Evolutionary conservation across 2,329 filamentous ascomycete genomes (phyloP), one percentile per base, ranked within the genome.

Genomic region (Calonectria honghensis): DNA sequence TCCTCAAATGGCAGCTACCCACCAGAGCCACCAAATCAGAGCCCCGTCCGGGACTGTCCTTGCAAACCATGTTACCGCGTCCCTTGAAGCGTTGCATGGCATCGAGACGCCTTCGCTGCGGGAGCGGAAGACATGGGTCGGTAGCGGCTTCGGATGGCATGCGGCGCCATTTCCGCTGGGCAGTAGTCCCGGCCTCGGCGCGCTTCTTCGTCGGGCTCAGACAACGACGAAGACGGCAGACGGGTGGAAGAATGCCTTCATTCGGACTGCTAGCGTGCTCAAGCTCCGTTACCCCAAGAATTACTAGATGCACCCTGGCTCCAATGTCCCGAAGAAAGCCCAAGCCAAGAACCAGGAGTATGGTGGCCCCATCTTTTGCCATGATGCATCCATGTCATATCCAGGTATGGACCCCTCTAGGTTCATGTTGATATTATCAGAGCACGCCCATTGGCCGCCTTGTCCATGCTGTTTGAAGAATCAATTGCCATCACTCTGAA

Each of bases 381-480:
- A 76, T 72, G 59, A 59, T 76, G 48, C 69, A 77, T 71, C 39
- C 76, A 79, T 70, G 68, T 48, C 31, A 9, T 20, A 61, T 70
- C 76, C 74, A 72, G 66, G 64, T 41, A 14, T 50, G 51, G 32
- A 70, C 75, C 78, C 78, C 71, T 78, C 54, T 68, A 54, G 65
- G 54, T 66, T 52, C 41, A 32, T 61, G 51, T 32, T 67, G 70
- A 78, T 78, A 78, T 72, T 81, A 81, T 81, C 79, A 80, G 72
- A 76, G 31, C 66, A 39, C 45, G 24, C 72, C 68, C 37, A 81
- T 81, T 81, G 79, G 79, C 54, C 75, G 79, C 79, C 77, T 79
- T 78, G 78, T 68, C 75, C 76, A 73, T 76, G 52, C 69, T 71
- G 79, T 81, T 81, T 80, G 77, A 78, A 81, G 76, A 81, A 81